Percentiles rank a stretch among this genome's conserved stretches.
These are phyloP conservation scores for Ilex paraguariensis DNA, from an alignment of 305 asterid genomes.

Conservation along the genomic window DNA sequence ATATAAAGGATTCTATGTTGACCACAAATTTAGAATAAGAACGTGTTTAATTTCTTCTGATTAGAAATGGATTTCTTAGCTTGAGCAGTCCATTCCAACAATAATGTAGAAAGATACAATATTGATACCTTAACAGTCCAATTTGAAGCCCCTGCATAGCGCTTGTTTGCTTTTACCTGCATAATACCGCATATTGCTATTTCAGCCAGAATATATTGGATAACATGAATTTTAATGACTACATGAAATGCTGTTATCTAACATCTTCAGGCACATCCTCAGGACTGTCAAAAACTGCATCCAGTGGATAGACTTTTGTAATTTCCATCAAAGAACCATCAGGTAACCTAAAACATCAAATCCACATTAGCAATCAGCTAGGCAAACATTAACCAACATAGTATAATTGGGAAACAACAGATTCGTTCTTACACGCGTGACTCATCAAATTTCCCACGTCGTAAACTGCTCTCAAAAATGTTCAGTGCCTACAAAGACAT, in stretches of 20 bases:
- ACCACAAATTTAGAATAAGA: no score
- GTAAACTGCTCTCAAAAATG: conserved; percentile 84
- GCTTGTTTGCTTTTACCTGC: conserved; percentile 87
- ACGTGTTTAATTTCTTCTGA: no score
- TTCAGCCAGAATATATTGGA: conserved; percentile 3
- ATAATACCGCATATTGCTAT: conserved; percentile 14
- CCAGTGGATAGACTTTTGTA: conserved; percentile 84
- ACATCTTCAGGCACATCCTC: conserved; percentile 99
- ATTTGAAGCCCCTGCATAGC: conserved; percentile 78
- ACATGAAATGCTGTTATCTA: conserved; percentile 16
- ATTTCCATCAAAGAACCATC: conserved; percentile 98
- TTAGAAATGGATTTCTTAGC: no score
- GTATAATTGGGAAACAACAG: not conserved
- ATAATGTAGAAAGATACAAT: conserved; percentile 9
- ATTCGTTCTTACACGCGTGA: conserved; percentile 67
- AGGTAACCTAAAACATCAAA: conserved; percentile 55
- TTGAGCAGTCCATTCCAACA: no score
- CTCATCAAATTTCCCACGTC: conserved; percentile 95
- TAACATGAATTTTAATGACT: not conserved
- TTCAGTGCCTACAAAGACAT: conserved; percentile 65
- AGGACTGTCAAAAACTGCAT: conserved; percentile 83
- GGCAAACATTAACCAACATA: not conserved
- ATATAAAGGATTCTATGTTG: no score
- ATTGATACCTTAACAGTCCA: conserved; percentile 92
- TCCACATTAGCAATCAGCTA: not conserved